These are phyloP conservation scores for Trichophyton rubrum DNA, from an alignment of 2,329 filamentous ascomycete species.

Conservation along the genomic window DNA sequence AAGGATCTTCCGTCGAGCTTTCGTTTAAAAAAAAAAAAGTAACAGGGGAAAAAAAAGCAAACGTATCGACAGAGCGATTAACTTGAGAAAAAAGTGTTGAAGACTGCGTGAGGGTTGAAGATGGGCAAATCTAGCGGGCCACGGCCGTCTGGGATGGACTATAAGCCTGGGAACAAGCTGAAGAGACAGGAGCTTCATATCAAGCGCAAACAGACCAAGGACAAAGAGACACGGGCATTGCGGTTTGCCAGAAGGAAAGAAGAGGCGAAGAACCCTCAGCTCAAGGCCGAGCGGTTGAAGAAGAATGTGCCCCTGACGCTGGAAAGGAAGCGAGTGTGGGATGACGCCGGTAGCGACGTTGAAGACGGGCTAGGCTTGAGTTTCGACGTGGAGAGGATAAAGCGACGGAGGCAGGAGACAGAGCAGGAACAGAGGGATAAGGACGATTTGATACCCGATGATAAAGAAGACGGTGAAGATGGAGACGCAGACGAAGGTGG, in stretches of 20 bases:
- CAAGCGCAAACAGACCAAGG: constrained; percentile 63
- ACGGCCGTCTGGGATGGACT: constrained; percentile 36
- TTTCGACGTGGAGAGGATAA: constrained; percentile 38
- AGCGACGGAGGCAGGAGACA: constrained; percentile 35
- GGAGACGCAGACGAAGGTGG: constrained; percentile 12
- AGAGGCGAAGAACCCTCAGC: constrained; percentile 67
- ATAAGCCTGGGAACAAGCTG: constrained; percentile 61
- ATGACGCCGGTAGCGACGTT: constrained; percentile 51
- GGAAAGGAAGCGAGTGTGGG: constrained; percentile 83
- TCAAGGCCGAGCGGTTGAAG: constrained; percentile 60
- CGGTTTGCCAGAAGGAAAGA: constrained; percentile 70
- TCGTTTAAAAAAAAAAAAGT: not conserved
- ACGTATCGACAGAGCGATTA: not conserved
- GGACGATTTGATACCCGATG: constrained; percentile 26
- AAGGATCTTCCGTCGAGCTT: not conserved
- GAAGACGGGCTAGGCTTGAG: constrained; percentile 36
- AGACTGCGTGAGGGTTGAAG: not conserved
- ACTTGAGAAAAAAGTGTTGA: not conserved
- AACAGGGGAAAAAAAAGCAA: not conserved
- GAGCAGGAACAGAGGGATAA: constrained; percentile 29
- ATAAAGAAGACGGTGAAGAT: constrained; percentile 26
- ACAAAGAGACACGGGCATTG: constrained; percentile 61
- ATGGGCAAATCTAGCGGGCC: constrained; percentile 27
- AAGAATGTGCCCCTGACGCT: constrained; percentile 70
- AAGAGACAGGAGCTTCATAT: constrained; percentile 67